Evolutionary conservation across 108 stramenopile genomes (phyloP), one percentile per base, ranked within the genome.

Genomic region (Mayamaea pseudoterrestris): DNA sequence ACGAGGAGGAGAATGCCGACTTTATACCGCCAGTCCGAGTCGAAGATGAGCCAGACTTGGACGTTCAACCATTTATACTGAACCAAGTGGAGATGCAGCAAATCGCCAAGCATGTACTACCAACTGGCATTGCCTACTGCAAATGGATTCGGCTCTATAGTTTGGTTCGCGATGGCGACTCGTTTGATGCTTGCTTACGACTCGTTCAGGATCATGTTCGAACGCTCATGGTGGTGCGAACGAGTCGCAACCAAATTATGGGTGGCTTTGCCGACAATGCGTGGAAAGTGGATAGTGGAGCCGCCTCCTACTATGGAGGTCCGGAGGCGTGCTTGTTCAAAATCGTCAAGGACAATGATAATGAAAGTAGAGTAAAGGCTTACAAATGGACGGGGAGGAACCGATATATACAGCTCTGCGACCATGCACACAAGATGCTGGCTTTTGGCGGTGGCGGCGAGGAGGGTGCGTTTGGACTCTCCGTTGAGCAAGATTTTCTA

Each of bases 371-470:
- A 5, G 3, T 30, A n/a, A 28, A 5, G 12, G 7, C 25, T 14
- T 87, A 73, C 61, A 78, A 73, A 17, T 91, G 90, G 90, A 67
- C 90, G 0, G 90, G 90, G 0, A 61, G 49, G 30, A 91, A 91
- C 53, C 65, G 90, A 26, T 91, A 86, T 50, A 78, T 87, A 30
- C 90, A 91, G 53, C 42, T 87, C 2, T 82, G 81, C 32, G 90
- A 91, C 45, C 41, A 55, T 14, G 35, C 46, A 9, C 61, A 51
- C 35, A 66, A 73, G 40, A 63, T 70, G 41, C 30, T 91, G 18
- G 90, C 90, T 18, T 84, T 91, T 68, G 90, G 90, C 22, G 84
- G 90, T 16, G 90, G 90, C 35, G 90, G 90, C 16, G 65, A 78
- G 40, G 67, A 84, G 9, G 84, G 90, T 16, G 77, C 75, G 22